Evolutionary conservation across 2,329 filamentous ascomycete genomes (phyloP), one percentile per base, ranked within the genome.

Genomic region (Drechslerella dactyloides): DNA sequence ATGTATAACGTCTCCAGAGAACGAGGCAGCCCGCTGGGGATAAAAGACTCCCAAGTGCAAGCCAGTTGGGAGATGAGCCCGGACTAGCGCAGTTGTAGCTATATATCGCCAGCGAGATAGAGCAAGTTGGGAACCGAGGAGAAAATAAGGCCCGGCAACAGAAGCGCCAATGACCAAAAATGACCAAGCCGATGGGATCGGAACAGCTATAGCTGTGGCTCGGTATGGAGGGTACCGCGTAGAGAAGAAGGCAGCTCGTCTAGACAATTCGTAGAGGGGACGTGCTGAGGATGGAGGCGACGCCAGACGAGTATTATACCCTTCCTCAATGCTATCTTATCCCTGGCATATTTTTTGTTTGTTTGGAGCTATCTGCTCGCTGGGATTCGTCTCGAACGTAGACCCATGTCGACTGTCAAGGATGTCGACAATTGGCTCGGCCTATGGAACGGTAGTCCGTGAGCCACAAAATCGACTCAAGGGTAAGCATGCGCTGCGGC

Each of bases 271-370:
- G n/a, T 42, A 55, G 23, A 27, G 21, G n/a, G 46, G 40, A 52
- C 3, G 6, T 11, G 46, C 37, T 30, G 51, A 42, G 11, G 33
- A 62, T 11, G 24, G 19, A 51, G 53, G 65, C 40, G 58, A 58
- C 42, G 58, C 33, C 62, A 10, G 52, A 69, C 13, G 48, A 44
- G 53, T 62, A 69, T 62, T 69, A 69, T 63, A 69, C 53, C 40
- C 17, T n/a, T n/a, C 56, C 53, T 62, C 33, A 6, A 42, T 13
- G 37, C 5, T 42, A 4, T 13, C n/a, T 2, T 17, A 4, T 42
- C 4, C n/a, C 5, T 3, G 37, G 11, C 11, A 15, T 15, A 42
- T 51, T 21, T 2, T 51, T 51, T n/a, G n/a, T n/a, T 51, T 21
- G 46, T 51, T 51, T 3, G 46, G 23, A 51, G 37, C 13, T 42